These are phyloP conservation scores for Apiospora aurea DNA, from an alignment of 2,329 filamentous ascomycete genomes.

Conservation along the genomic window DNA sequence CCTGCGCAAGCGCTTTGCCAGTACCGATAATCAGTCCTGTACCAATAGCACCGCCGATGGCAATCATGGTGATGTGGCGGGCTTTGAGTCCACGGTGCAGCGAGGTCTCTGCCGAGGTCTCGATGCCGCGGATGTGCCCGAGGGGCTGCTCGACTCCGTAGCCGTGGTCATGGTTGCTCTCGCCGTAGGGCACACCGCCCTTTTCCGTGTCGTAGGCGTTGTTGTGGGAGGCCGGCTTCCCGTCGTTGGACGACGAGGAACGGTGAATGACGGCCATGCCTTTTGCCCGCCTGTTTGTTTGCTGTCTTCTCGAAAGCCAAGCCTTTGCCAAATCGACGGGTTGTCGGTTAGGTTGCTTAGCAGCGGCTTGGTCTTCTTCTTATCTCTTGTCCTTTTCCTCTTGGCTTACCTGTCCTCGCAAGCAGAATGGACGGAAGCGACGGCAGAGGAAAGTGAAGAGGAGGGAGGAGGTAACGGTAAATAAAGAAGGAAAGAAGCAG, in stretches of 20 bases:
- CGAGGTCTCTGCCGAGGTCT: constrained; percentile 56
- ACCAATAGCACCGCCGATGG: constrained; percentile 77
- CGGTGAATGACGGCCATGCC: constrained; percentile 36
- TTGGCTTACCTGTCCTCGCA: constrained; percentile 17
- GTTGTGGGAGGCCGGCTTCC: constrained; percentile 32
- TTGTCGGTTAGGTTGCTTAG: background rate
- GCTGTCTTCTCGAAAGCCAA: background rate
- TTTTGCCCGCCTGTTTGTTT: background rate
- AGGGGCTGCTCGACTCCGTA: constrained; percentile 35
- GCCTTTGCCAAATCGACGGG: background rate
- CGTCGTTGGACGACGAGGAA: constrained; percentile 39
- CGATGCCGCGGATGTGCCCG: constrained; percentile 53
- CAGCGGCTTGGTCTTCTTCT: constrained; percentile 12
- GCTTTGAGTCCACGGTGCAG: constrained; percentile 62
- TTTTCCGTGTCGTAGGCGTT: constrained; percentile 35
- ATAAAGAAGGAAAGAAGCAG: background rate
- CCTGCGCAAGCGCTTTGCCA: constrained; percentile 59
- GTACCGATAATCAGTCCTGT: constrained; percentile 79
- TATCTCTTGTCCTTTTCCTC: background rate
- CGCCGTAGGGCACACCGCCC: constrained; percentile 35
- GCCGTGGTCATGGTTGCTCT: constrained; percentile 34
- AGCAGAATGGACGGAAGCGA: constrained; percentile 1
- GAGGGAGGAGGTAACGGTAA: background rate
- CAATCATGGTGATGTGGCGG: constrained; percentile 66
- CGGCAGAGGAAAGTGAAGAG: constrained; percentile 1